Conservation (phyloP, 1,139 yeast species). For the Taphrina communis region DNA sequence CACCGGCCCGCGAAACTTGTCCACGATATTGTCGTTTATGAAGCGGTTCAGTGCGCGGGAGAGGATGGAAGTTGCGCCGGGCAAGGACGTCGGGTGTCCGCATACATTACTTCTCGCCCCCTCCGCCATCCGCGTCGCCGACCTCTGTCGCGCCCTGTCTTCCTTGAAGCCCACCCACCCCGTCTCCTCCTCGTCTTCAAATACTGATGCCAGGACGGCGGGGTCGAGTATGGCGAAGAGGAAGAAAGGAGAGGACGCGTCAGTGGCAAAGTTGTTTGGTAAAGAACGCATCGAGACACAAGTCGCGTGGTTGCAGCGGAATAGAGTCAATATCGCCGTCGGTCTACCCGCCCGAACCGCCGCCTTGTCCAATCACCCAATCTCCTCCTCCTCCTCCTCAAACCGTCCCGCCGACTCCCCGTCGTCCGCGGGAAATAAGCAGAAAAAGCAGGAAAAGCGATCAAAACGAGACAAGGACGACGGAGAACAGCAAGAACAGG, state of each 20-base stretch:
- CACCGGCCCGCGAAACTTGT: conserved; percentile 1
- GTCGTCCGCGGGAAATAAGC: too few relatives aligned
- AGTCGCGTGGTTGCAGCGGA: conserved; percentile 8
- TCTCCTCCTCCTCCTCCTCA: too few relatives aligned
- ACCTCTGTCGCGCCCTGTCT: conserved; percentile 24
- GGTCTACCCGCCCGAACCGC: conserved; percentile 34
- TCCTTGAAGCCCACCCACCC: neutral
- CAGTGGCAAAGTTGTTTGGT: conserved; percentile 29
- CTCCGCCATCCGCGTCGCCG: conserved; percentile 39
- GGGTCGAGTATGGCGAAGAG: too few relatives aligned
- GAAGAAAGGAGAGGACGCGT: neutral
- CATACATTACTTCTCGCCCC: conserved; percentile 29
- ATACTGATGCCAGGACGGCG: too few relatives aligned
- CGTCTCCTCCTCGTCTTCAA: too few relatives aligned
- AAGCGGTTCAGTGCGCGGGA: conserved; percentile 22
- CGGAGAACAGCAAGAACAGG: too few relatives aligned
- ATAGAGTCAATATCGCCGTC: conserved; percentile 28
- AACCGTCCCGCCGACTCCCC: too few relatives aligned
- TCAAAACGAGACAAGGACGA: too few relatives aligned
- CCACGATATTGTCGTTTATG: neutral
- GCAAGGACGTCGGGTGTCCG: conserved; percentile 33
- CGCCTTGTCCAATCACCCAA: conserved; percentile 7
- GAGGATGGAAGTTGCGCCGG: neutral
- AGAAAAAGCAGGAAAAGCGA: too few relatives aligned
- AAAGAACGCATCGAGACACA: conserved; percentile 25